A percentile compares a stretch with the other conserved stretches of the same genome.
These are phyloP conservation scores for Phylloporus rhodoxanthus DNA, from an alignment of 768 basidiomycete genomes.

Conservation along the genomic window DNA sequence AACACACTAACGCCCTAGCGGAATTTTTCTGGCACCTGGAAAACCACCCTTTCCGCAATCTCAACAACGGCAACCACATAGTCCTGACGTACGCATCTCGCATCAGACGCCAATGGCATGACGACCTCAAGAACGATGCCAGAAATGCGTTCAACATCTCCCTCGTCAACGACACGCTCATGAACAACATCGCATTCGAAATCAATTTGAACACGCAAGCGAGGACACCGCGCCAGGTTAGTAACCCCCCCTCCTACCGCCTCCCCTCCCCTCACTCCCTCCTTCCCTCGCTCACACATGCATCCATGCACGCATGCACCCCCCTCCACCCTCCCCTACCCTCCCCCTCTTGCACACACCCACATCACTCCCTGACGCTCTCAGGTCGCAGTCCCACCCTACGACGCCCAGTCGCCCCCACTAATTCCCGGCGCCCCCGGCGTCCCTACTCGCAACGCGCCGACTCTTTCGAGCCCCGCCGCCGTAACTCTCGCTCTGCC, in stretches of 20 bases:
- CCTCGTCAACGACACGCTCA: neutral
- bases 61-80: neutral
- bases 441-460: too few species aligned
- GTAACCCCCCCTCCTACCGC: neutral
- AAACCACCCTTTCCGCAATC: neutral
- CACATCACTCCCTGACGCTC: too few species aligned
- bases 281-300: too few species aligned
- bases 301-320: too few species aligned
- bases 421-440: too few species aligned
- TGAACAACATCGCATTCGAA: neutral
- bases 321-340: neutral
- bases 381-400: too few species aligned
- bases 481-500: too few species aligned
- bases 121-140: neutral
- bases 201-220: neutral
- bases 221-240: neutral
- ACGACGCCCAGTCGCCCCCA: too few species aligned
- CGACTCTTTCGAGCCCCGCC: too few species aligned
- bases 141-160: neutral
- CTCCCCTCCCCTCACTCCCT: too few species aligned
- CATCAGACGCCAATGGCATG: neutral
- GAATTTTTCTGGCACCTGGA: neutral
- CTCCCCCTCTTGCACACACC: too few species aligned
- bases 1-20: neutral
- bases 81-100: neutral